Conservation (phyloP, 2,329 filamentous ascomycete species). For the Clonostachys solani region DNA sequence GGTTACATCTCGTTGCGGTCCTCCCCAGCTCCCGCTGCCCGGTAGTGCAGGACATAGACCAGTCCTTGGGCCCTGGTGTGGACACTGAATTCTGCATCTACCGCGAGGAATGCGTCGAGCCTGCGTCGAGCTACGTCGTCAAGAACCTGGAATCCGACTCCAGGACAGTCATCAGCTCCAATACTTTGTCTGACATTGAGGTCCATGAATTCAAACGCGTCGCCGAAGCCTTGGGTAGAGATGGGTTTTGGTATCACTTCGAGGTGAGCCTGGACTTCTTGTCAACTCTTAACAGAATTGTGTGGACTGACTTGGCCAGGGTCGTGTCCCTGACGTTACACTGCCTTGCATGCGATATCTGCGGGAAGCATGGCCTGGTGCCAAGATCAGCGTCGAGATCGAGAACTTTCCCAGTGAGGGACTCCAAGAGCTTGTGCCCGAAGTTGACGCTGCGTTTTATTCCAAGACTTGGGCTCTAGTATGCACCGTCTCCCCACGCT, state of each 20-base stretch:
- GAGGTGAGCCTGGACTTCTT: not conserved
- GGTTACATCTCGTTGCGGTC: not conserved
- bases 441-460: not conserved
- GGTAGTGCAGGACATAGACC: not conserved
- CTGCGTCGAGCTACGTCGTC: not conserved
- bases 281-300: not conserved
- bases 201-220: not conserved
- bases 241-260: not conserved
- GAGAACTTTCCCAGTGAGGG: not conserved
- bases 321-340: not conserved
- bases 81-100: not conserved
- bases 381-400: not conserved
- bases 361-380: not conserved
- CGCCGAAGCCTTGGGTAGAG: not conserved
- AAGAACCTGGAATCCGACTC: not conserved
- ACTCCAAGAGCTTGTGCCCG: not conserved
- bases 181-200: not conserved
- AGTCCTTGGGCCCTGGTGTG: not conserved
- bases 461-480: not conserved
- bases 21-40: not conserved
- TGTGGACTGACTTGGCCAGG: not conserved
- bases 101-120: not conserved
- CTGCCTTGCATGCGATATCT: not conserved
- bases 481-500: no score
- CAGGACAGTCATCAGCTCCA: not conserved